Evolutionary conservation across 2,329 filamentous ascomycete genomes (phyloP).

Genomic region (Colletotrichum costaricense): DNA sequence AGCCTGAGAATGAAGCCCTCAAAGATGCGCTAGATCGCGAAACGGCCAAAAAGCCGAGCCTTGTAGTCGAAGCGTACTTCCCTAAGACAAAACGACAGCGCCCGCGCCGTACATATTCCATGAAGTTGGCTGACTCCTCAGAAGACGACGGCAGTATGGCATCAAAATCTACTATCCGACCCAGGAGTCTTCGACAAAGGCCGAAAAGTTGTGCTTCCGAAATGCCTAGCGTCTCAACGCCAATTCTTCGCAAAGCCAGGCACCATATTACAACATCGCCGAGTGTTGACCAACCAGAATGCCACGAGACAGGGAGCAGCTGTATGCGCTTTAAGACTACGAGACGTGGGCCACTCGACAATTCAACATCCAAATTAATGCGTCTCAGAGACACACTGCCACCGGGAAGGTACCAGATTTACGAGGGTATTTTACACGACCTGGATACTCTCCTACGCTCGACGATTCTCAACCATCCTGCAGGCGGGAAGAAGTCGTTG

Average conservation of each 20-base stretch:
- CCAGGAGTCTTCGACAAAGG: neutral
- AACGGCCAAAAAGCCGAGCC: conserved; percentile 3
- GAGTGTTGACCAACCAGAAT: neutral
- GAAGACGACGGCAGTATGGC: neutral
- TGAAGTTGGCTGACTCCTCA: neutral
- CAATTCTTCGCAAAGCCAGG: conserved; percentile 26
- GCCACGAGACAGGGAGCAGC: neutral
- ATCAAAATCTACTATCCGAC: neutral
- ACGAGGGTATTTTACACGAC: conserved; percentile 48
- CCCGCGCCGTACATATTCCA: conserved; percentile 33
- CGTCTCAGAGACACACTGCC: conserved; percentile 34
- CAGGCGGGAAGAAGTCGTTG: conserved; percentile 48
- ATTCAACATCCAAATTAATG: neutral
- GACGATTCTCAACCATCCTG: conserved; percentile 32
- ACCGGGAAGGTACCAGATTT: conserved; percentile 43
- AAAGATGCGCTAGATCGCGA: neutral
- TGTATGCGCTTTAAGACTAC: neutral
- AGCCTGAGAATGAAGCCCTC: neutral
- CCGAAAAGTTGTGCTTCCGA: neutral
- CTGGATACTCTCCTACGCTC: conserved; percentile 43
- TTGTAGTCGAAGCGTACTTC: conserved; percentile 9
- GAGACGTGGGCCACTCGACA: neutral
- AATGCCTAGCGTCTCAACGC: conserved; percentile 22
- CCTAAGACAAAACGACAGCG: conserved; percentile 37
- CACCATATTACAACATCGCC: neutral